Evolutionary conservation across 2,329 filamentous ascomycete species (phyloP).

Genomic region (Aspergillus amoenus): DNA sequence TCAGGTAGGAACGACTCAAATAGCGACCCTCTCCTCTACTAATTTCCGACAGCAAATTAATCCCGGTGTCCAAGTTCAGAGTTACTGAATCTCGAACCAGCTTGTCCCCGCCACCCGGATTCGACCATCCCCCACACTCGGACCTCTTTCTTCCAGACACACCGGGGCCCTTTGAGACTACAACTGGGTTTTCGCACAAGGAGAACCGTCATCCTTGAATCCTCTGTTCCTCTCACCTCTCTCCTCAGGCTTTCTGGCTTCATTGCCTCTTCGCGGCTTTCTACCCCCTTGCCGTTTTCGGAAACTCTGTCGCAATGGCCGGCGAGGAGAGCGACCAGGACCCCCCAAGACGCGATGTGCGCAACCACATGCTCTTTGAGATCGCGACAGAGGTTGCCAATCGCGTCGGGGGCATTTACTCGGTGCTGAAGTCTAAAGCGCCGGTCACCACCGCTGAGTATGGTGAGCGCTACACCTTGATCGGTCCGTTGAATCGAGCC

Average conservation of each 20-base stretch:
- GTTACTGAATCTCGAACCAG: background rate
- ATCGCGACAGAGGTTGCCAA: slow-evolving; percentile 96
- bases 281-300: background rate
- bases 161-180: background rate
- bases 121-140: slow-evolving; percentile 7
- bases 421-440: slow-evolving; percentile 97
- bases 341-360: slow-evolving; percentile 66
- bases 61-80: background rate
- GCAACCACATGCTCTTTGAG: slow-evolving; percentile 95
- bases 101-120: slow-evolving; percentile 11
- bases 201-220: background rate
- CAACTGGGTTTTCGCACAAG: background rate
- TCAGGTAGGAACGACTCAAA: background rate
- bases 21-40: background rate
- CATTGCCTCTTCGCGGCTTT: background rate
- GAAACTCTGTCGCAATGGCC: slow-evolving; percentile 11
- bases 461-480: slow-evolving; percentile 93
- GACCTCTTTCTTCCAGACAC: background rate
- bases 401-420: slow-evolving; percentile 98
- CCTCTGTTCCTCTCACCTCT: background rate
- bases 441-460: slow-evolving; percentile 97
- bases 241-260: background rate
- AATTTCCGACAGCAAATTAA: background rate
- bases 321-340: slow-evolving; percentile 60
- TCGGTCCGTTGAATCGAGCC: slow-evolving; percentile 87